phyloP scores from a whole-genome alignment of 2,329 filamentous ascomycete species.

The Onygena corvina region DNA sequence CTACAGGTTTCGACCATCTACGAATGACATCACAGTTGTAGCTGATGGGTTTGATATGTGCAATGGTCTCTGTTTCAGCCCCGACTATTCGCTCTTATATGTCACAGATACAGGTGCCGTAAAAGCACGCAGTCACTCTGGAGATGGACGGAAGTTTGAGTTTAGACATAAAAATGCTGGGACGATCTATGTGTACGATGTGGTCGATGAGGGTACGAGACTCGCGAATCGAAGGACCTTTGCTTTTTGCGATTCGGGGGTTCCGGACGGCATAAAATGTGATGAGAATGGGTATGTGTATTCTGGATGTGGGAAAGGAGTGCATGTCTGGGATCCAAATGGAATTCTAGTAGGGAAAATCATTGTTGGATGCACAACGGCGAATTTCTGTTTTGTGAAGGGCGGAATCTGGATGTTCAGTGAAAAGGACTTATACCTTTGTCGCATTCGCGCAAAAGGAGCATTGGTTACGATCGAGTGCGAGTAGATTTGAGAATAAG shows the following conservation, averaged over 20 bases:
- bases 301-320: slow-evolving; percentile 42
- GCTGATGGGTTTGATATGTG: slow-evolving; percentile 32
- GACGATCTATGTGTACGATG: slow-evolving; percentile 30
- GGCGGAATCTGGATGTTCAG: slow-evolving; percentile 16
- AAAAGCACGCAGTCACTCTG: slow-evolving; percentile 17
- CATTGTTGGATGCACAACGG: slow-evolving; percentile 35
- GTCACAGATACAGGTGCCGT: slow-evolving; percentile 31
- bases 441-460: slow-evolving; percentile 13
- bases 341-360: slow-evolving; percentile 47
- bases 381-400: slow-evolving; percentile 40
- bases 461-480: slow-evolving; percentile 13
- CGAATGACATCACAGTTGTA: slow-evolving; percentile 25
- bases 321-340: slow-evolving; percentile 42
- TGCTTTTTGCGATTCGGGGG: slow-evolving; percentile 37
- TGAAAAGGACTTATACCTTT: slow-evolving; percentile 14
- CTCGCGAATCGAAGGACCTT: slow-evolving; percentile 43
- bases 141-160: slow-evolving; percentile 12
- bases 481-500: slow-evolving; percentile 5
- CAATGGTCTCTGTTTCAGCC: slow-evolving; percentile 35
- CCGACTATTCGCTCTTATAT: slow-evolving; percentile 30
- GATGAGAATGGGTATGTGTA: slow-evolving; percentile 47
- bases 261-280: slow-evolving; percentile 38
- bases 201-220: slow-evolving; percentile 32
- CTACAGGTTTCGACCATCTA: slow-evolving; percentile 30
- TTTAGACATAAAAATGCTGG: slow-evolving; percentile 15